Percentiles rank a stretch among this genome's conserved stretches.
These are phyloP conservation scores for Picochlorum sp. DNA, from an alignment of 139 green algal genomes.

Conservation along the genomic window DNA sequence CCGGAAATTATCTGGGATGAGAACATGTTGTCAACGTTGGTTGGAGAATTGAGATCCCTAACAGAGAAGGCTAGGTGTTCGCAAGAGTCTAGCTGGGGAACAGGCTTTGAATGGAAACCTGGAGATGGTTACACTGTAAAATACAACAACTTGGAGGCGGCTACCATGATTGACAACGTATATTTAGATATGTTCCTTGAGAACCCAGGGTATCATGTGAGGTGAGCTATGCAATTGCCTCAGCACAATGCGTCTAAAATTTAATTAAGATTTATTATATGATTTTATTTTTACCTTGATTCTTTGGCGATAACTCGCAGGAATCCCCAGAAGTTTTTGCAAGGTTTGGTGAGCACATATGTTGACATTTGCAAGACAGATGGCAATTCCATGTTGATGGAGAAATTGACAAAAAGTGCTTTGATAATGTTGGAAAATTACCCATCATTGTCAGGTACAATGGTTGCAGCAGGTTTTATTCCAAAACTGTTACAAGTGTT, in stretches of 20 bases:
- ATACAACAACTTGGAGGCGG: conserved; percentile 35
- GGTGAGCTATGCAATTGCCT: no score
- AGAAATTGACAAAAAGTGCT: not conserved
- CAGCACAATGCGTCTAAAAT: no score
- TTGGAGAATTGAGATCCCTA: conserved; percentile 40
- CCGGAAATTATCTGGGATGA: conserved; percentile 76
- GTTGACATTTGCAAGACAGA: no score
- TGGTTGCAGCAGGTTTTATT: no score
- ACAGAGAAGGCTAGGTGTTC: conserved; percentile 17
- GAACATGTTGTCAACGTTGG: conserved; percentile 38
- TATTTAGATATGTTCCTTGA: conserved; percentile 87
- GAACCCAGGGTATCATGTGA: conserved; percentile 62
- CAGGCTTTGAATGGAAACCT: conserved; percentile 27
- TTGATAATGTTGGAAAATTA: no score
- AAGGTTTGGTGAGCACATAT: conserved; percentile 61
- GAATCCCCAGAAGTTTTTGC: conserved; percentile 42
- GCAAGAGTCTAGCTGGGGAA: conserved; percentile 24
- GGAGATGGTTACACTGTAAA: conserved; percentile 29
- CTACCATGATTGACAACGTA: conserved; percentile 74
- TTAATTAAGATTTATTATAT: no score
- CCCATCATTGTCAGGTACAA: no score
- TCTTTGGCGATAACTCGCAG: no score
- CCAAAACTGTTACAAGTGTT: no score
- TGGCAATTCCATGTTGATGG: not conserved
- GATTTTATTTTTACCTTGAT: no score